A percentile compares a stretch with the other conserved stretches of the same genome.
Evolutionary conservation across 805 yeast genomes (phyloP).

Genomic region (Jamesozyma piceae): DNA sequence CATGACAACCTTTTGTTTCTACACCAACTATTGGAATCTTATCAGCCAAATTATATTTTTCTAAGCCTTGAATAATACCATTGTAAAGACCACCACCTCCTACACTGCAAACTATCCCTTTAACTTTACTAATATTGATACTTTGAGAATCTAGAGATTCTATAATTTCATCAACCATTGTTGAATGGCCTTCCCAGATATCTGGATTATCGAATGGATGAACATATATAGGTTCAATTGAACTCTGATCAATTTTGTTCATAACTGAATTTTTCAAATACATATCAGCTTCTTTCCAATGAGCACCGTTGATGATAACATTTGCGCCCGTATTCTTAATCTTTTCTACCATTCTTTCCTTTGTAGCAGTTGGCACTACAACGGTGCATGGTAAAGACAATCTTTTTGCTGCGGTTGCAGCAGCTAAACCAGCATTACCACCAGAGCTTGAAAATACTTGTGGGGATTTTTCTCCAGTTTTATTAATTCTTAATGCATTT

Average conservation of each 20-base stretch:
- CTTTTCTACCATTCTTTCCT: conserved; percentile 36
- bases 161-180: conserved; percentile 38
- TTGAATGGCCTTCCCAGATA: conserved; percentile 49
- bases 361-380: conserved; percentile 47
- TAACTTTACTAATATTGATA: conserved; percentile 22
- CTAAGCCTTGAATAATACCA: conserved; percentile 41
- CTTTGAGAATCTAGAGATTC: conserved; percentile 18
- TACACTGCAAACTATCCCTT: conserved; percentile 43
- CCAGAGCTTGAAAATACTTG: conserved; percentile 46
- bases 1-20: conserved; percentile 58
- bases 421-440: conserved; percentile 40
- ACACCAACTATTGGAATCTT: conserved; percentile 38
- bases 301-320: conserved; percentile 38
- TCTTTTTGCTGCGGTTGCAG: conserved; percentile 38
- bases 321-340: conserved; percentile 36
- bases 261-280: conserved; percentile 31
- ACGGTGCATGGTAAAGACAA: conserved; percentile 39
- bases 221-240: conserved; percentile 37
- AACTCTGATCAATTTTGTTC: conserved; percentile 11
- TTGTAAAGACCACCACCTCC: conserved; percentile 54
- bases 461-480: conserved; percentile 22
- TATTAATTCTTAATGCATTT: conserved; percentile 27
- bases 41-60: conserved; percentile 28
- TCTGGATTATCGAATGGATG: conserved; percentile 46
- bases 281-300: conserved; percentile 45